Conservation (phyloP, 176 grass and related monocot genomes). For the Bothriochloa decipiens region DNA sequence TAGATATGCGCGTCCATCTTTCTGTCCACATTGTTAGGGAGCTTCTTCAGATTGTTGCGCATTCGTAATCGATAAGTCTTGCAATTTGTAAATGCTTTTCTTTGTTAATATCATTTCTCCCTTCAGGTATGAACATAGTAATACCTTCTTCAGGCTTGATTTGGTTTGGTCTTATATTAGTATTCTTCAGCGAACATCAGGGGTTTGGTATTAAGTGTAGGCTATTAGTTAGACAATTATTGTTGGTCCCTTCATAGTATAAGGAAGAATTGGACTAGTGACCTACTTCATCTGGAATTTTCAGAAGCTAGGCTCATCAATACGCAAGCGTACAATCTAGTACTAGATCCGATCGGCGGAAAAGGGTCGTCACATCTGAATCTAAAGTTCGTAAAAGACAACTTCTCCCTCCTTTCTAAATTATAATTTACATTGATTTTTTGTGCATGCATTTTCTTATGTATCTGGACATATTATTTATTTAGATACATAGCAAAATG, state of each 20-base stretch:
- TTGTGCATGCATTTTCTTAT: too few species aligned
- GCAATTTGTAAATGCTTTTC: conserved; percentile 9
- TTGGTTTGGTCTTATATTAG: conserved; percentile 33
- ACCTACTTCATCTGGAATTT: conserved; percentile 42
- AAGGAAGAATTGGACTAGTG: conserved; percentile 37
- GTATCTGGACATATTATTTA: too few species aligned
- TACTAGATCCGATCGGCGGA: conserved; percentile 25
- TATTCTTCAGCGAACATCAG: conserved; percentile 20
- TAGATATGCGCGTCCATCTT: background rate
- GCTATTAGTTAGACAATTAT: conserved; percentile 40
- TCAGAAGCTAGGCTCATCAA: conserved; percentile 25
- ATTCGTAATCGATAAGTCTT: background rate
- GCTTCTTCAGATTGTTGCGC: background rate
- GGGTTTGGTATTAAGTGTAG: conserved; percentile 30
- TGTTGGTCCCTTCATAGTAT: conserved; percentile 48
- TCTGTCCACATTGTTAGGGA: background rate
- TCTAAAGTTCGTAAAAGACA: background rate
- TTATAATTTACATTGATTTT: too few species aligned
- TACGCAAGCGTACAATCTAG: conserved; percentile 51
- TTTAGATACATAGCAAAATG: too few species aligned
- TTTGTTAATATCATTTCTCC: background rate
- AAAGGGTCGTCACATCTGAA: background rate
- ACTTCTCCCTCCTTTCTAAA: too few species aligned
- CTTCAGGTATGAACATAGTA: background rate
- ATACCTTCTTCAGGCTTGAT: background rate